phyloP scores from a whole-genome alignment of 306 rosid species.

The Acacia crassicarpa region DNA sequence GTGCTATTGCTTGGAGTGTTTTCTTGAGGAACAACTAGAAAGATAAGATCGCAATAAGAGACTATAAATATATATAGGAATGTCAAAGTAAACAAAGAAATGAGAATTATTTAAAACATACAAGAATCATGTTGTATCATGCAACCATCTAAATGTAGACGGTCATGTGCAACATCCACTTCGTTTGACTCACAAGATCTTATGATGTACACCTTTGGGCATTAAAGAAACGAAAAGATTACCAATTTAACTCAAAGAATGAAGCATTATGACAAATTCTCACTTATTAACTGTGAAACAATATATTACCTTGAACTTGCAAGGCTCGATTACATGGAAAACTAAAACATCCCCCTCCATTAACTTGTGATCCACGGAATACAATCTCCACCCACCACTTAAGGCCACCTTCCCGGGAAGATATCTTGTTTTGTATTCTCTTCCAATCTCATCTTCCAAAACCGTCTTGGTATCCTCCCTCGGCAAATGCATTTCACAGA shows the following conservation, averaged over 20 bases:
- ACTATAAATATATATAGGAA: not conserved
- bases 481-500: no score
- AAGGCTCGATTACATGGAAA: conserved; percentile 45
- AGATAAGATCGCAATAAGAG: not conserved
- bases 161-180: not conserved
- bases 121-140: not conserved
- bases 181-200: not conserved
- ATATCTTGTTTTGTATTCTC: conserved; percentile 36
- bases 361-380: conserved; percentile 47
- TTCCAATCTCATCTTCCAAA: no score
- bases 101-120: not conserved
- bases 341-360: conserved; percentile 44
- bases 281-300: not conserved
- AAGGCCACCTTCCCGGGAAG: conserved; percentile 45
- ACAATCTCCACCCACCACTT: conserved; percentile 62
- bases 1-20: no score
- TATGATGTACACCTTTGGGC: not conserved
- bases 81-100: not conserved
- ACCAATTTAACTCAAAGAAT: no score
- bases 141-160: not conserved
- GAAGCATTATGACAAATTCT: no score
- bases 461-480: no score
- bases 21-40: not conserved
- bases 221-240: not conserved
- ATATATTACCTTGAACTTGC: conserved; percentile 46